Evolutionary conservation across 108 stramenopile species (phyloP).

Genomic region (Skeletonema menzelii): DNA sequence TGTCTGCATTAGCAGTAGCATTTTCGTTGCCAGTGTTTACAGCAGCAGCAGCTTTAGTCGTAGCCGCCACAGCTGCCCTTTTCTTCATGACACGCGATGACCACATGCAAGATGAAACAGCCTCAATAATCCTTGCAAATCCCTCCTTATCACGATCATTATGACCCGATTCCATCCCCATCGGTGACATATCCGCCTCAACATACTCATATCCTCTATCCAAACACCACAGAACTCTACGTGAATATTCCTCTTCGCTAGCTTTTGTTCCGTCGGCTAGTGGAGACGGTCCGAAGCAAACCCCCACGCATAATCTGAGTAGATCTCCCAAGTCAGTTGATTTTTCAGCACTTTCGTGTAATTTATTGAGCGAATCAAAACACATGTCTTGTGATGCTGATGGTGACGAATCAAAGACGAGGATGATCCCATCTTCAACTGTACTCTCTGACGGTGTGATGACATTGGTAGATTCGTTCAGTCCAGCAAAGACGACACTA

Average conservation of each 20-base stretch:
- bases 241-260: slow-evolving; percentile 72
- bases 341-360: slow-evolving; percentile 41
- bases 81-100: slow-evolving; percentile 68
- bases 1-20: background rate
- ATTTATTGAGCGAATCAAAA: slow-evolving; percentile 59
- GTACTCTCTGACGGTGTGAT: background rate
- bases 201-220: slow-evolving; percentile 90
- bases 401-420: slow-evolving; percentile 61
- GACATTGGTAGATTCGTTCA: slow-evolving; percentile 13
- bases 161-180: slow-evolving; percentile 60
- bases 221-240: slow-evolving; percentile 83
- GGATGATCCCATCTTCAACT: slow-evolving; percentile 82
- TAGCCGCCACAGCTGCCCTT: background rate
- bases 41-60: background rate
- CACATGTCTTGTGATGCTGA: slow-evolving; percentile 13
- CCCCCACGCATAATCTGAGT: slow-evolving; percentile 75
- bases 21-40: background rate
- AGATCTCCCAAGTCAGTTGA: slow-evolving; percentile 52
- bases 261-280: slow-evolving; percentile 44
- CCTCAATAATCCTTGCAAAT: slow-evolving; percentile 83
- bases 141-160: slow-evolving; percentile 88
- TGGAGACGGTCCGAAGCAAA: slow-evolving; percentile 30
- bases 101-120: slow-evolving; percentile 82
- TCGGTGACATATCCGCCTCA: slow-evolving; percentile 60
- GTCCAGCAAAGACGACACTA: slow-evolving; percentile 16